Base-by-base conservation (phyloP, 805 yeast genomes). In the Candida ortonii region DNA sequence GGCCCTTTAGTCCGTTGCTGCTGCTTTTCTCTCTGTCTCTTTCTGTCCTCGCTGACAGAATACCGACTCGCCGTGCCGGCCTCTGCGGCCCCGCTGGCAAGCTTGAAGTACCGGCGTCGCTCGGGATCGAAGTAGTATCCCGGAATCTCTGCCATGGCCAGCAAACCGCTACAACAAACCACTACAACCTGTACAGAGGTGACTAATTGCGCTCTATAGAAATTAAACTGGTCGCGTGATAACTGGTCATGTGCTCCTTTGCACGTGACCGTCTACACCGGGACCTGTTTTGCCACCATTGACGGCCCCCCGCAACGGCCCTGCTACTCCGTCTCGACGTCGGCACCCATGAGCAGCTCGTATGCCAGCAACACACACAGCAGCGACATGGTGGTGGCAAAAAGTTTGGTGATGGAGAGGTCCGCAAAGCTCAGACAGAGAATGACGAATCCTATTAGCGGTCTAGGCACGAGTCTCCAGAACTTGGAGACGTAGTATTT, bases 401-500 rank as follows among this genome's bases (percentile, higher is more conserved):
- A 32, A 3, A 45, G 32, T 25, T 40, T 32, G 17, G 46, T 43
- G 12, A 40, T 38, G 16, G 25, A 35, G 21, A 45, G 21, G 11
- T 45, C 42, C 3, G 48, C 34, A 15, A 34, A 32, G 21, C 44
- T 31, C 7, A 43, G 27, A 23, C 44, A 28, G 13, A 44, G 23
- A 20, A 43, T 21, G 13, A 38, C 22, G 6, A 34, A 22, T 6
- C 33, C 44, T 5, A 32, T 30, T 6, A 38, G 43, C 6, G 35
- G 27, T 27, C 52, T 32, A 6, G 50, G 50, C 17, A 43, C 12
- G 12, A 47, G 17, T 25, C 50, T 29, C 46, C 45, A 45, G 16
- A 46, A 31, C 22, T 44, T 44, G 5, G 43, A 13, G 8, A 68
- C 18, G 65, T 41, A 18, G 68, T 67, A 21, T 58, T 44, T 10